phyloP scores from a whole-genome alignment of 2,329 filamentous ascomycete genomes.

The Emmonsiellopsis sp. region DNA sequence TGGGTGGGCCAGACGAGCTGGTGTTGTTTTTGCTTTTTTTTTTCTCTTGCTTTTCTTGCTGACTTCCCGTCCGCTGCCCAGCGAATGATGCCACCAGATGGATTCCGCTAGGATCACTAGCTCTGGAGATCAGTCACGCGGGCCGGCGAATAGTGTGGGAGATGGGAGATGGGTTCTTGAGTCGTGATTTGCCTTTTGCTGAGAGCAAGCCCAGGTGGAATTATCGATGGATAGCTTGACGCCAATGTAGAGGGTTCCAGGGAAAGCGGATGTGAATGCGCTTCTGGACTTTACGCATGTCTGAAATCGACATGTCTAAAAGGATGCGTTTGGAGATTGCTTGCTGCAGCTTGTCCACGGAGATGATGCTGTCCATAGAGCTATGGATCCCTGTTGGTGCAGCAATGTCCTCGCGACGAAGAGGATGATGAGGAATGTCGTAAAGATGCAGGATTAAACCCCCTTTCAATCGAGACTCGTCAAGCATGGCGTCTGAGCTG shows the following conservation, averaged over 20 bases:
- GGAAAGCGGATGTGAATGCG: not conserved
- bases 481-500: too few relatives aligned
- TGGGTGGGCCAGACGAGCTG: too few relatives aligned
- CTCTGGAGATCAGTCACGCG: conserved; percentile 5
- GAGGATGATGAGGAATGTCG: too few relatives aligned
- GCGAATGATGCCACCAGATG: not conserved
- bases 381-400: too few relatives aligned
- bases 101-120: not conserved
- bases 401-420: too few relatives aligned
- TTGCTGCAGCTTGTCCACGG: too few relatives aligned
- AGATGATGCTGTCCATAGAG: too few relatives aligned
- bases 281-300: too few relatives aligned
- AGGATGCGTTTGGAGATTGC: too few relatives aligned
- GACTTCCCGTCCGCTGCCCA: not conserved
- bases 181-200: not conserved
- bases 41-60: not conserved
- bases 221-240: not conserved
- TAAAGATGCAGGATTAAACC: too few relatives aligned
- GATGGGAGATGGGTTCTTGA: not conserved
- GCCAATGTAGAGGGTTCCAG: not conserved
- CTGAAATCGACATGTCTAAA: too few relatives aligned
- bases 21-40: not conserved
- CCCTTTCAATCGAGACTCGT: too few relatives aligned
- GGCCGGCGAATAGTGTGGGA: conserved; percentile 3
- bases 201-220: not conserved